Evolutionary conservation across 2,329 filamentous ascomycete species (phyloP), one percentile per base, ranked within the genome.

Genomic region (Fusarium poae): DNA sequence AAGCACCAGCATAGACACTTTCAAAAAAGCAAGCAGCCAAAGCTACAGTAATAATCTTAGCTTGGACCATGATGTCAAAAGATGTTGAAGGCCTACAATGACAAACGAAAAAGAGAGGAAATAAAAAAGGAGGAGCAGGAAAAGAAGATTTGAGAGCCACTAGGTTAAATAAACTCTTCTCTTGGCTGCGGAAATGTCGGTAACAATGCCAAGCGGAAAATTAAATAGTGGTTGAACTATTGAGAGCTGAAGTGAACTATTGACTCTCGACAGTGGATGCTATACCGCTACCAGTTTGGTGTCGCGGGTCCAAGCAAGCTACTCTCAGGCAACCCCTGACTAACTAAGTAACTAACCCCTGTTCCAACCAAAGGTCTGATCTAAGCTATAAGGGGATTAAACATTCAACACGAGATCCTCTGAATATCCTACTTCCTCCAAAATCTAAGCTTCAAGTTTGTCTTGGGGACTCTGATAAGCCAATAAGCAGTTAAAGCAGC

Each of bases 401-500:
- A 27, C 9, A 27, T 5, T 25, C 9, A 3, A 27, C 27, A 27
- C 7, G 8, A 27, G 7, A 27, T 27, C 27, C 27, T 27, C 27
- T 8, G 27, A 27, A 27, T 6, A 6, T 8, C 8, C 9, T 27
- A 27, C 27, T 20, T 30, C 18, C 15, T 45, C 27, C 9, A n/a
- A 8, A 45, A 45, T 3, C 3, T 13, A 13, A 45, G n/a, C 25
- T 29, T n/a, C 1, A 6, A 29, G 2, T 23, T 27, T 35, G 37
- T 65, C 48, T 65, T 60, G 1, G 61, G 61, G 2, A 65, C 62
- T 21, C 62, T 49, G 23, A 65, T 11, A 12, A 65, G 13, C 62
- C 62, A 65, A 15, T 65, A 65, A 18, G 61, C 54, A 1, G 1
- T 4, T 10, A 66, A 34, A 2, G 84, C 83, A 2, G 79, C 82